These are phyloP conservation scores for Magnusiomyces clavatus DNA, from an alignment of 1,139 yeast genomes.

Conservation along the genomic window DNA sequence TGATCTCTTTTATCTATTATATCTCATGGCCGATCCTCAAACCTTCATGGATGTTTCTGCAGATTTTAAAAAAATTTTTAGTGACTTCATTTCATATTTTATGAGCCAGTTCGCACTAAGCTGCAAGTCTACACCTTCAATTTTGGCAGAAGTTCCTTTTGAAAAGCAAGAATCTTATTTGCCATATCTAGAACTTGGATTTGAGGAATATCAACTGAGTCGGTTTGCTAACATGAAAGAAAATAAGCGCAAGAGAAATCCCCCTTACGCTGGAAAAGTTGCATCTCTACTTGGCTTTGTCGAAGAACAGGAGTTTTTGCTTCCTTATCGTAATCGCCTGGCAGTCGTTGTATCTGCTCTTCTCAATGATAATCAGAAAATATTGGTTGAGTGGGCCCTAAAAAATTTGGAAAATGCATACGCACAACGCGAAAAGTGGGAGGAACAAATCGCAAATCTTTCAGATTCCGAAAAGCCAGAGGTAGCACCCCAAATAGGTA, in stretches of 20 bases:
- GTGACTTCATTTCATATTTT: conserved; percentile 43
- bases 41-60: conserved; percentile 6
- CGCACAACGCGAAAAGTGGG: conserved; percentile 19
- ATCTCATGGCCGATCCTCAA: conserved; percentile 34
- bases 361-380: conserved; percentile 39
- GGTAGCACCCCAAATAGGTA: conserved; percentile 10
- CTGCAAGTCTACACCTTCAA: conserved; percentile 1
- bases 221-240: background rate
- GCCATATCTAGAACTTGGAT: no score
- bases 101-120: conserved; percentile 1
- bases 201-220: background rate
- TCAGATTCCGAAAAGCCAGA: background rate
- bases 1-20: conserved; percentile 59
- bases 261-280: conserved; percentile 20
- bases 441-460: conserved; percentile 3
- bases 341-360: conserved; percentile 44
- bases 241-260: conserved; percentile 14
- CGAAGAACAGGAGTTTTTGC: conserved; percentile 18
- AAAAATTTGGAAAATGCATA: conserved; percentile 33
- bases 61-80: conserved; percentile 51
- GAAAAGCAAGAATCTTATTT: conserved; percentile 9
- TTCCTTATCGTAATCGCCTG: conserved; percentile 25
- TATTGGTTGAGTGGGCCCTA: conserved; percentile 39
- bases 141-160: background rate
- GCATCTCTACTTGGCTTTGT: background rate